Conservation (phyloP, 2,329 filamentous ascomycete genomes). For the Byssoonygena ceratinophila region DNA sequence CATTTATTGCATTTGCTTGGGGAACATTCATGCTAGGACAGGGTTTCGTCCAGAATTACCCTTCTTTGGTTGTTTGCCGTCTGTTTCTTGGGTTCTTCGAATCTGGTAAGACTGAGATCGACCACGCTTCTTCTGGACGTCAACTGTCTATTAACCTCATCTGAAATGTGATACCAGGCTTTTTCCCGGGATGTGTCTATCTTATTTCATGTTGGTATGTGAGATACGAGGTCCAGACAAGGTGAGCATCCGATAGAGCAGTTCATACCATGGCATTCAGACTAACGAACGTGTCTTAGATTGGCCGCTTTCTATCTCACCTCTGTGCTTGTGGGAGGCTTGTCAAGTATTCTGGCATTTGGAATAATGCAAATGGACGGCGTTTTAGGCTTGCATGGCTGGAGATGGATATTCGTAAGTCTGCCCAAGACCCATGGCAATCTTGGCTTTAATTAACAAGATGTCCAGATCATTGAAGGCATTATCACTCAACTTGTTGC, state of each 20-base stretch:
- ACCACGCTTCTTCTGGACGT: constrained; percentile 21
- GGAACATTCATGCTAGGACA: constrained; percentile 14
- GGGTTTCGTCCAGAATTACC: constrained; percentile 24
- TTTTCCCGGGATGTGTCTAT: constrained; percentile 39
- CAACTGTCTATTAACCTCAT: background rate
- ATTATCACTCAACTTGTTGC: constrained; percentile 46
- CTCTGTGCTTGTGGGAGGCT: constrained; percentile 12
- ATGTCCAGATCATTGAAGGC: constrained; percentile 30
- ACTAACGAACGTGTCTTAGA: constrained; percentile 1
- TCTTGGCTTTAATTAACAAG: background rate
- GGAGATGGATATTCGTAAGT: constrained; percentile 26
- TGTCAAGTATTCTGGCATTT: constrained; percentile 28
- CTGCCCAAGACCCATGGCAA: background rate
- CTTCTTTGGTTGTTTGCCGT: constrained; percentile 31
- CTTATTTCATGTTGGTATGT: constrained; percentile 38
- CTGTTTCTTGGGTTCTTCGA: constrained; percentile 39
- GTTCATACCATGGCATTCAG: background rate
- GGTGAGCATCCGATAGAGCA: constrained; percentile 39
- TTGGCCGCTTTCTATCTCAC: constrained; percentile 13
- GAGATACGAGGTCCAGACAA: constrained; percentile 56
- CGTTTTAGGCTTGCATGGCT: constrained; percentile 26
- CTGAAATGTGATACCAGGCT: constrained; percentile 20
- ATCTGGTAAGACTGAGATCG: constrained; percentile 23
- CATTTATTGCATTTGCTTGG: constrained; percentile 15
- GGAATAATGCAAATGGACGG: constrained; percentile 26